Conservation (phyloP, 2,329 filamentous ascomycete species). For the Ceratocystis albifundus region DNA sequence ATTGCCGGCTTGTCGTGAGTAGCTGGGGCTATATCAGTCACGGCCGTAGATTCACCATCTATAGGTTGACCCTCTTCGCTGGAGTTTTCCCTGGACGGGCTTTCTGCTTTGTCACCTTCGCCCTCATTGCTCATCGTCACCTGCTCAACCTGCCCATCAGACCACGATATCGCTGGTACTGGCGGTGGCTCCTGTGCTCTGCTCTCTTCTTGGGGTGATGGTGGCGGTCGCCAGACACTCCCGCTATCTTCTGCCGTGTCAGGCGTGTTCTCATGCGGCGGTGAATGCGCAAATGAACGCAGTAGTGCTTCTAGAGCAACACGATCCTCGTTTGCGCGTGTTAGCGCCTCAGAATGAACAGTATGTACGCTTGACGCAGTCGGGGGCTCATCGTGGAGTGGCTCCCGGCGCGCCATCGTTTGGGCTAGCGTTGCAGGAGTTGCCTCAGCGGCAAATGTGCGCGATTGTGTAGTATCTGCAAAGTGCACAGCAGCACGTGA, state of each 20-base stretch:
- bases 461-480: neutral
- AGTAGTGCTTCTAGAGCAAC: neutral
- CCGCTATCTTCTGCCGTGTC: neutral
- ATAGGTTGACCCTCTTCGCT: neutral
- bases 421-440: neutral
- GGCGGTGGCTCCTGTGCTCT: too few species aligned
- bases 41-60: neutral
- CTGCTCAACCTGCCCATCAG: neutral
- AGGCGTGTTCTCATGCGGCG: neutral
- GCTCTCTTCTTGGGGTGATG: neutral
- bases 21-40: neutral
- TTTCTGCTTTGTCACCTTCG: neutral
- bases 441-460: neutral
- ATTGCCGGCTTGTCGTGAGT: neutral
- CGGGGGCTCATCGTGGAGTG: neutral
- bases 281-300: neutral
- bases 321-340: neutral
- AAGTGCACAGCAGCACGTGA: neutral
- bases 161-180: neutral
- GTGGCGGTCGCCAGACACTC: neutral
- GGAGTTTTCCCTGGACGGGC: neutral
- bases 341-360: neutral
- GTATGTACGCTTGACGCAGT: neutral
- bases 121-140: neutral
- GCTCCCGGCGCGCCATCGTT: neutral